These are phyloP conservation scores for Cyathus striatus DNA, from an alignment of 768 basidiomycete genomes.

Conservation along the genomic window DNA sequence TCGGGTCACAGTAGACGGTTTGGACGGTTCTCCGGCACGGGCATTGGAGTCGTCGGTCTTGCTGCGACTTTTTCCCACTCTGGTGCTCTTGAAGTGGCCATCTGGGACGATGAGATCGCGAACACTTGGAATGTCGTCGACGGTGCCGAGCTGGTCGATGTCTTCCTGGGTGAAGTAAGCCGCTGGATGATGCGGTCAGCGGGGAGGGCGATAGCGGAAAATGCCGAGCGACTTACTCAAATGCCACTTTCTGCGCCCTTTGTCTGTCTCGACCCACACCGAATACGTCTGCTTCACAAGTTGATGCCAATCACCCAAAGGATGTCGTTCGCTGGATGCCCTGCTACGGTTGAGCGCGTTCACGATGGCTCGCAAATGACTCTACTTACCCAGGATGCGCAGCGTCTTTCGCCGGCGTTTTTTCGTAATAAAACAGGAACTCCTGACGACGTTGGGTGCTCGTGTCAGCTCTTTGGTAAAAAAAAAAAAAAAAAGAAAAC, in stretches of 20 bases:
- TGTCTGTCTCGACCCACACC: constrained; percentile 64
- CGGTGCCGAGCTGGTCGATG: constrained; percentile 63
- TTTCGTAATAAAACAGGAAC: constrained; percentile 83
- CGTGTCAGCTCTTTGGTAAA: constrained; percentile 1
- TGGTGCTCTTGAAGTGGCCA: constrained; percentile 65
- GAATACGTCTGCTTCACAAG: constrained; percentile 85
- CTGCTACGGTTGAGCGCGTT: constrained; percentile 9
- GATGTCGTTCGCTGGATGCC: constrained; percentile 36
- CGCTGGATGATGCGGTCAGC: constrained; percentile 34
- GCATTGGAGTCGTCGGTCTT: constrained; percentile 34
- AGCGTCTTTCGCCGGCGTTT: constrained; percentile 42
- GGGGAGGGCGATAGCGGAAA: constrained; percentile 3
- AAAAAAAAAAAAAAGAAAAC: constrained; percentile 4
- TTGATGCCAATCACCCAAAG: constrained; percentile 59
- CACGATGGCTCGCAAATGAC: constrained; percentile 1
- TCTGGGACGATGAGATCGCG: constrained; percentile 61
- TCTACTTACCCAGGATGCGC: constrained; percentile 34
- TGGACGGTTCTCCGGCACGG: constrained; percentile 18
- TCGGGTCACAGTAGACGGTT: constrained; percentile 21
- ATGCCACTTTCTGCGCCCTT: constrained; percentile 76
- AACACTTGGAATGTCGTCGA: constrained; percentile 61
- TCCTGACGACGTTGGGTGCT: constrained; percentile 40
- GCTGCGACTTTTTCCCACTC: constrained; percentile 43
- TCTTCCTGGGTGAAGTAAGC: constrained; percentile 81
- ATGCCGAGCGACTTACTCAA: constrained; percentile 47